Percentiles rank a stretch among this genome's conserved stretches.
These are phyloP conservation scores for Gonapodya prolifera DNA, from an alignment of 192 early-diverging fungal species.

Conservation along the genomic window DNA sequence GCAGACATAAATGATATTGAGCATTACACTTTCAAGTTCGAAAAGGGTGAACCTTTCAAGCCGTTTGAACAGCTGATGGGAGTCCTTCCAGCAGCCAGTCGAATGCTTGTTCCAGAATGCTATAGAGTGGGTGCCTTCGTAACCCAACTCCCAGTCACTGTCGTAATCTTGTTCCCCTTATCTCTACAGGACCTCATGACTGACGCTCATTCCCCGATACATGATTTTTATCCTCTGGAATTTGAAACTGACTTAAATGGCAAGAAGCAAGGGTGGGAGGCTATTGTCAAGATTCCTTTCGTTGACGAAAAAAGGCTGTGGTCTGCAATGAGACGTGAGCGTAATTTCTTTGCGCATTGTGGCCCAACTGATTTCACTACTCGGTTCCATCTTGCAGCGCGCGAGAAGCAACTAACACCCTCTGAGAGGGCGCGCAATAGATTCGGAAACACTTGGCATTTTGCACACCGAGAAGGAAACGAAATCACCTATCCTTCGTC, in stretches of 20 bases:
- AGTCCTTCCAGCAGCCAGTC: slow-evolving; percentile 79
- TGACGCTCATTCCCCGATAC: slow-evolving; percentile 72
- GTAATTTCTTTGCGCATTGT: too few relatives aligned
- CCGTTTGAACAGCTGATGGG: slow-evolving; percentile 99
- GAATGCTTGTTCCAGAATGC: slow-evolving; percentile 64
- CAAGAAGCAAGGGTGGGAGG: slow-evolving; percentile 97
- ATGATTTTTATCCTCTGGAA: slow-evolving; percentile 84
- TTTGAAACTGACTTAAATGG: slow-evolving; percentile 95
- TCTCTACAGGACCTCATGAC: slow-evolving; percentile 59
- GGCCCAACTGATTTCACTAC: background rate
- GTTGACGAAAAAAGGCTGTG: slow-evolving; percentile 83
- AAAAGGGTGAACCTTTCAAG: slow-evolving; percentile 73
- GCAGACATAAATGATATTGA: slow-evolving; percentile 49
- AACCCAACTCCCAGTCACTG: background rate
- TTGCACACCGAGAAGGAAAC: background rate
- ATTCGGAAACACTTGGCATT: background rate
- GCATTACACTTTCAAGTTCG: slow-evolving; percentile 53
- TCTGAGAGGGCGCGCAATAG: background rate
- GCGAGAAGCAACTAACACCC: background rate
- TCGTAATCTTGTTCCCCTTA: background rate
- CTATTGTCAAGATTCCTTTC: slow-evolving; percentile 95
- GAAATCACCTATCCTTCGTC: slow-evolving; percentile 12
- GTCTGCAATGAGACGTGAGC: slow-evolving; percentile 44
- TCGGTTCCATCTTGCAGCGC: background rate
- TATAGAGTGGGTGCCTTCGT: slow-evolving; percentile 26